phyloP scores from a whole-genome alignment of 257 asterid species.

The Nicotiana otophora region DNA sequence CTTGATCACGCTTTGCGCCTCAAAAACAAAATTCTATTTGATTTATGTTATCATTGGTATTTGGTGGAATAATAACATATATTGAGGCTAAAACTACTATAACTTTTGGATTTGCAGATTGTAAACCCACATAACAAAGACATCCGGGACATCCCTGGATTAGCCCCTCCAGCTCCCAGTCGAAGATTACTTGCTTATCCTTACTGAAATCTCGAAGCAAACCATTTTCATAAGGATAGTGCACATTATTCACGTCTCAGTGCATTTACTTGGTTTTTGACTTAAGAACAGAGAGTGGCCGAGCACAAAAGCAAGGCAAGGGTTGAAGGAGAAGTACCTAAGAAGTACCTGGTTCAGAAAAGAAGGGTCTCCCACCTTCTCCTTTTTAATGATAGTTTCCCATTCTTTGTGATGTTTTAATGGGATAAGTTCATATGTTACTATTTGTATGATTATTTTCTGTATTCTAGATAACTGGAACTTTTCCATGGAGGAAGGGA shows the following conservation, averaged over 20 bases:
- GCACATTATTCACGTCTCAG: neutral
- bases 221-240: neutral
- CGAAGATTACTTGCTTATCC: constrained; percentile 66
- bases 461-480: neutral
- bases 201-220: constrained; percentile 14
- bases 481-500: neutral
- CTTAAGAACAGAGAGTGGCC: neutral
- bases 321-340: neutral
- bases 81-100: neutral
- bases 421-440: neutral
- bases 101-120: constrained; percentile 40
- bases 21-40: neutral
- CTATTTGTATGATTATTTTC: constrained; percentile 6
- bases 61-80: neutral
- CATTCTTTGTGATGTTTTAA: constrained; percentile 1
- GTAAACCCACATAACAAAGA: constrained; percentile 80
- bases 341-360: neutral
- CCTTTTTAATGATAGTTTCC: neutral
- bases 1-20: neutral
- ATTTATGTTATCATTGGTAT: neutral
- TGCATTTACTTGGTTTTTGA: constrained; percentile 1
- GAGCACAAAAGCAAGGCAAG: neutral
- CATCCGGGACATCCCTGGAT: constrained; percentile 84
- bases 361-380: neutral
- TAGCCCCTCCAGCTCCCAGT: constrained; percentile 92